Conservation (phyloP, 2,329 filamentous ascomycete genomes). For the Penicillium sp. region DNA sequence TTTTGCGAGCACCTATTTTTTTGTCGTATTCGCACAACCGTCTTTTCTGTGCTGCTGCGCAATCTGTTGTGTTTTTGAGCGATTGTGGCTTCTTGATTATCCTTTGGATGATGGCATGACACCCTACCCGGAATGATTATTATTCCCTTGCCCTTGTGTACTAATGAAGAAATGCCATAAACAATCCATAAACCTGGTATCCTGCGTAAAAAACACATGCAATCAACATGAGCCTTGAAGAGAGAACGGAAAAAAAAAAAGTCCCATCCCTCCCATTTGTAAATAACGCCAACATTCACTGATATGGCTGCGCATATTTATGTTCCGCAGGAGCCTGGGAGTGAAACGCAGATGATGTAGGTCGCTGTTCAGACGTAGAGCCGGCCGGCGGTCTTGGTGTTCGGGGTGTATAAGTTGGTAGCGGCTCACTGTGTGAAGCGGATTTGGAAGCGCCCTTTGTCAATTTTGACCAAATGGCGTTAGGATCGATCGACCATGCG, state of each 20-base stretch:
- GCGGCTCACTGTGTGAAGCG: background rate
- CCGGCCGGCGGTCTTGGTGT: constrained; percentile 14
- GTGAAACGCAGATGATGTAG: background rate
- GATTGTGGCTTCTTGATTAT: background rate
- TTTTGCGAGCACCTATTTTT: background rate
- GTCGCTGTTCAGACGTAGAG: background rate
- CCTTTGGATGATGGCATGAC: background rate
- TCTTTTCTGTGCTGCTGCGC: background rate
- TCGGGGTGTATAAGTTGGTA: constrained; percentile 20
- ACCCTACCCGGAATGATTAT: background rate
- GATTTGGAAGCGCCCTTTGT: background rate
- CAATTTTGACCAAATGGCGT: constrained; percentile 21
- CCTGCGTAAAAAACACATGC: background rate
- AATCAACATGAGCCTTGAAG: background rate
- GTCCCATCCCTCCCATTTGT: background rate
- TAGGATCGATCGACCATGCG: constrained; percentile 21
- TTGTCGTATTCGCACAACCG: background rate
- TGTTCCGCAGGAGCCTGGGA: background rate
- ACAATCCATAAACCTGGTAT: background rate
- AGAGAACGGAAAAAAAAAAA: background rate
- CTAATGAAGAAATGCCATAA: background rate
- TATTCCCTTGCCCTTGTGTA: background rate
- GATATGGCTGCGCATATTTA: constrained; percentile 24
- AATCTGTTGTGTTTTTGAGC: constrained; percentile 6
- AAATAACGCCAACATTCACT: constrained; percentile 10